Base-by-base conservation (phyloP, 345 rosid genomes). In the Gossypium thurberi region DNA sequence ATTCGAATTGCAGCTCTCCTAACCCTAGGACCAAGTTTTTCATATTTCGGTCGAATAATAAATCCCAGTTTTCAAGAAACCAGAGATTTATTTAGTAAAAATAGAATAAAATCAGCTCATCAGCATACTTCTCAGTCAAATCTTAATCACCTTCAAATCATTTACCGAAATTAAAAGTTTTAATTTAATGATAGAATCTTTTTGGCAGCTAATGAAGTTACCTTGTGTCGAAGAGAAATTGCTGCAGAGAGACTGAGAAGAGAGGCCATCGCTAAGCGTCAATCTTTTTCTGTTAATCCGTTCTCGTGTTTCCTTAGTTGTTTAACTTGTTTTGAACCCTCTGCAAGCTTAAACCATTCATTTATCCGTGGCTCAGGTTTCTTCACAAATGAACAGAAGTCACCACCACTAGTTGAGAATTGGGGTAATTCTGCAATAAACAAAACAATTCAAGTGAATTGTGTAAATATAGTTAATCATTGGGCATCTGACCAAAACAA, bases 201-300 rank as follows among this genome's bases (percentile, higher is more conserved):
- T 14, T 50, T 4, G 4, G 6, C 13, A 40, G 51, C 43, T 23
- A 72, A 40, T 23, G 11, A 33, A 23, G 17, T 70, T 73, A 91
- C 98, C 96, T 82, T 81, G 77, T 66, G 84, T 74, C 81, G 84
- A 72, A 84, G 64, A 75, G 80, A 61, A 52, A 84, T 61, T 59
- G 85, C 69, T 43, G 81, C 75, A 10, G 90, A 75, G 47, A 85
- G 87, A 73, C 75, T 71, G 77, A 84, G 79, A 67, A 90, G 85
- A 78, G 86, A 86, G 78, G 97, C 97, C 98, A 93, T 93, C 44
- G 74, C 70, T 3, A 56, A 56, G 60, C 60, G 10, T 23, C 56
- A 18, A 57, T 50, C 33, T 26, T 28, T 8, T 40, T 57, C 25
- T 9, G 13, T 3, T 50, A n/a, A 47, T 21, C 40, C 18, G 46